Evolutionary conservation across 75 land plant genomes (phyloP).

Genomic region (Pinus taeda): DNA sequence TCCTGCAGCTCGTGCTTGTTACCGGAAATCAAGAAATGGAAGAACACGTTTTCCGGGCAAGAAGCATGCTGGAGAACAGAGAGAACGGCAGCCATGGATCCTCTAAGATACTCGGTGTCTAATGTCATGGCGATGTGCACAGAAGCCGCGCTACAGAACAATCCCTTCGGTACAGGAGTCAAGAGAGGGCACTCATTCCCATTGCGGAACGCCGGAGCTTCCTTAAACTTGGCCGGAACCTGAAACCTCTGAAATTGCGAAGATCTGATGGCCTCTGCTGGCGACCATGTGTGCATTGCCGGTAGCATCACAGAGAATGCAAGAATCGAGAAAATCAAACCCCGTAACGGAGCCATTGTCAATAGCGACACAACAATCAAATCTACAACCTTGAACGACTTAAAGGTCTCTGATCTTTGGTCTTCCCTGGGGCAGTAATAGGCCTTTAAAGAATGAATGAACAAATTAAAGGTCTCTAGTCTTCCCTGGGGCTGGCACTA

Average conservation of each 20-base stretch:
- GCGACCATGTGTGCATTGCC: constrained; percentile 63
- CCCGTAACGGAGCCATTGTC: constrained; percentile 21
- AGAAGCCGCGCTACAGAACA: constrained; percentile 9
- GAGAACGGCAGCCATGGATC: constrained; percentile 62
- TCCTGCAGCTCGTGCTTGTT: constrained; percentile 22
- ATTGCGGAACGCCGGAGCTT: constrained; percentile 1
- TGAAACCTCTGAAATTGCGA: constrained; percentile 18
- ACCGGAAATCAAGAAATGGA: constrained; percentile 46
- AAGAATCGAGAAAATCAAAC: constrained; percentile 48
- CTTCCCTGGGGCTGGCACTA: too few relatives aligned
- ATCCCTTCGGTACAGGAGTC: not conserved
- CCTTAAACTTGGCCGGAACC: not conserved
- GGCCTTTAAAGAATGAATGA: too few relatives aligned
- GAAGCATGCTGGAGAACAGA: constrained; percentile 44
- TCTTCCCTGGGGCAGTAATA: too few relatives aligned
- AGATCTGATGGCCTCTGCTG: constrained; percentile 77
- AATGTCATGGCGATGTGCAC: constrained; percentile 89
- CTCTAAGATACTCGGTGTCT: constrained; percentile 47
- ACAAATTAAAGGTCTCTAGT: too few relatives aligned
- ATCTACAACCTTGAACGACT: too few relatives aligned
- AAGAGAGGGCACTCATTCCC: not conserved
- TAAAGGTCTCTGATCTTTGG: too few relatives aligned
- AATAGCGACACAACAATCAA: too few relatives aligned
- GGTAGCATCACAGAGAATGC: constrained; percentile 52
- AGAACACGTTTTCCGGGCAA: constrained; percentile 50